Evolutionary conservation across 2,329 filamentous ascomycete genomes (phyloP).

Genomic region (Aspergillus phoenicis): DNA sequence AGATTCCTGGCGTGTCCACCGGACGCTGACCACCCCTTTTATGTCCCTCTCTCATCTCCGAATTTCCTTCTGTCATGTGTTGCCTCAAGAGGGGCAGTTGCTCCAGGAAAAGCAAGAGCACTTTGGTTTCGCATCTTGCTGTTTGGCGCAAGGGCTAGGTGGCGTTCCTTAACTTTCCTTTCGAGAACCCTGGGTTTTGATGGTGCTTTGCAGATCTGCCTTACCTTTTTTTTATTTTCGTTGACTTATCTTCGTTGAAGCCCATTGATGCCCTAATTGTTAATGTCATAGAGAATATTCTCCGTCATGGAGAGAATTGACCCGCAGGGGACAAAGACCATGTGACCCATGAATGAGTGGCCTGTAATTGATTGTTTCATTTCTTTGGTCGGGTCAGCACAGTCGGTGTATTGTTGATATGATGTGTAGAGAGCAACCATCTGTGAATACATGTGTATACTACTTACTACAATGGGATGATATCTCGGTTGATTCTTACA

Average conservation of each 20-base stretch:
- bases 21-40: slow-evolving; percentile 10
- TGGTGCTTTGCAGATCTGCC: slow-evolving; percentile 8
- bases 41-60: slow-evolving; percentile 5
- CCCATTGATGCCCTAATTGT: slow-evolving; percentile 22
- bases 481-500: too few species aligned
- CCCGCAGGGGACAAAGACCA: neutral
- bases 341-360: slow-evolving; percentile 3
- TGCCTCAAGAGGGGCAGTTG: slow-evolving; percentile 12
- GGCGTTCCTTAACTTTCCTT: slow-evolving; percentile 10
- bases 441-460: slow-evolving; percentile 9
- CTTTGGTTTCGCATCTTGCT: slow-evolving; percentile 12
- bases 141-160: slow-evolving; percentile 15
- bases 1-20: neutral
- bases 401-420: slow-evolving; percentile 8
- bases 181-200: neutral
- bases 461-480: neutral
- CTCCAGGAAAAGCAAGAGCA: slow-evolving; percentile 8
- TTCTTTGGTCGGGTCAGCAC: slow-evolving; percentile 13
- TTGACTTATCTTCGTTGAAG: neutral
- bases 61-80: slow-evolving; percentile 9
- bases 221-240: slow-evolving; percentile 9
- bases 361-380: neutral
- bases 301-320: slow-evolving; percentile 2
- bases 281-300: slow-evolving; percentile 26
- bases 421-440: neutral